A percentile compares a stretch with the other conserved stretches of the same genome.
Evolutionary conservation across 768 basidiomycete species (phyloP).

Genomic region (Auriscalpium vulgare): DNA sequence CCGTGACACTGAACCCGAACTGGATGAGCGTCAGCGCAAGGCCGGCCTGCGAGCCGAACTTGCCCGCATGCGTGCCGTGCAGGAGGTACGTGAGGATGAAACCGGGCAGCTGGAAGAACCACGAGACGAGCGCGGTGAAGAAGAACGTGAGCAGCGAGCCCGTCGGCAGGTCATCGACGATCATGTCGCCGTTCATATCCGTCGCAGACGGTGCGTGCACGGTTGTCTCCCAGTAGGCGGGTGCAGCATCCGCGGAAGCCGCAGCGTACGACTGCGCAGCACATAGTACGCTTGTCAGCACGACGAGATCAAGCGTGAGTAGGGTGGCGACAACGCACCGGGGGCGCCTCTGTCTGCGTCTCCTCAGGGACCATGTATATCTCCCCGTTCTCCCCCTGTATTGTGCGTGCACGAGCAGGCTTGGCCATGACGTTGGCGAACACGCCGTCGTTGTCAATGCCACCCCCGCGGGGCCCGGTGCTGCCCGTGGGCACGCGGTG

Average conservation of each 20-base stretch:
- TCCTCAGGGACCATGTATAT: slow-evolving; percentile 71
- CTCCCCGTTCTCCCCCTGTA: slow-evolving; percentile 46
- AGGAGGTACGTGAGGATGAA: slow-evolving; percentile 91
- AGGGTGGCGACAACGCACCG: slow-evolving; percentile 43
- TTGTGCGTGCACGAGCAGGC: slow-evolving; percentile 42
- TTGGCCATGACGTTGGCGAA: slow-evolving; percentile 94
- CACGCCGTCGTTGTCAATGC: slow-evolving; percentile 84
- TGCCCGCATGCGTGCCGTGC: slow-evolving; percentile 86
- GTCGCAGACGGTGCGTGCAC: slow-evolving; percentile 67
- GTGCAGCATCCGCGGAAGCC: slow-evolving; percentile 85
- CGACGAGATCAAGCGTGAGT: too few species aligned
- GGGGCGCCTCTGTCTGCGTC: slow-evolving; percentile 73
- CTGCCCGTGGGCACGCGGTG: slow-evolving; percentile 37
- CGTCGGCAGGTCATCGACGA: slow-evolving; percentile 87
- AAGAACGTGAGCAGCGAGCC: slow-evolving; percentile 70
- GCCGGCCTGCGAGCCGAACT: slow-evolving; percentile 88
- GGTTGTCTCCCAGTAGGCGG: slow-evolving; percentile 96
- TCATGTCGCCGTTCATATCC: slow-evolving; percentile 52
- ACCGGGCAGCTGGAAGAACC: slow-evolving; percentile 96
- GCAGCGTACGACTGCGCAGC: slow-evolving; percentile 65
- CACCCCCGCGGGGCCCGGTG: slow-evolving; percentile 44
- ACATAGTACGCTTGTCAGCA: too few species aligned
- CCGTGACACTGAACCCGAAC: slow-evolving; percentile 69
- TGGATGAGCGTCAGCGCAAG: slow-evolving; percentile 95
- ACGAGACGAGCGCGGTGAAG: slow-evolving; percentile 76